Percentiles rank a stretch among this genome's conserved stretches.
phyloP scores from a whole-genome alignment of 2,329 filamentous ascomycete species.

The Ceratocystis ficicola region DNA sequence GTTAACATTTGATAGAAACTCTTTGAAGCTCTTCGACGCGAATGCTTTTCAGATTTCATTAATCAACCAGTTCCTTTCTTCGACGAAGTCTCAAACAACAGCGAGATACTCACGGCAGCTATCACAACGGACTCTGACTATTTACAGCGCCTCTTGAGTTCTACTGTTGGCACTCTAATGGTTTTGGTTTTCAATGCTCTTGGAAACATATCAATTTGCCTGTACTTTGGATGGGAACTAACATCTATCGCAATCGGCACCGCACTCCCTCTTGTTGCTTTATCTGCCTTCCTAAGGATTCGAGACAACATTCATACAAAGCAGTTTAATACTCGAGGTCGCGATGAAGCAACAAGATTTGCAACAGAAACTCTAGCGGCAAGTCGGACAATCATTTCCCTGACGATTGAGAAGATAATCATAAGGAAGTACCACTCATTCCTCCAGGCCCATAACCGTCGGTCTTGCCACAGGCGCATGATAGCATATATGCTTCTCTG shows the following conservation, averaged over 20 bases:
- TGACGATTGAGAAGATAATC: constrained; percentile 27
- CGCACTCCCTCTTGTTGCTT: constrained; percentile 29
- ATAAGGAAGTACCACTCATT: constrained; percentile 19
- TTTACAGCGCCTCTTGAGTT: constrained; percentile 28
- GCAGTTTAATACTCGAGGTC: constrained; percentile 15
- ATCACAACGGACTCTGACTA: constrained; percentile 28
- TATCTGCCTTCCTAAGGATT: constrained; percentile 40
- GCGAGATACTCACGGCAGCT: constrained; percentile 26
- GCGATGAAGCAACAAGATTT: constrained; percentile 19
- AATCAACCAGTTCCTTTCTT: constrained; percentile 28
- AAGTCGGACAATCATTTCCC: constrained; percentile 25
- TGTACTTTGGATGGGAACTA: constrained; percentile 32
- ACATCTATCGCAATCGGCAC: constrained; percentile 31
- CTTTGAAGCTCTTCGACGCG: constrained; percentile 25
- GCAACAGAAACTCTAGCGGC: constrained; percentile 18
- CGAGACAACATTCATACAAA: constrained; percentile 19
- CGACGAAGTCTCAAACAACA: constrained; percentile 27
- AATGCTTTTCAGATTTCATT: constrained; percentile 28
- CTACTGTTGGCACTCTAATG: constrained; percentile 28
- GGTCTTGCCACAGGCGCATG: constrained; percentile 14
- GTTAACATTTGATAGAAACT: constrained; percentile 19
- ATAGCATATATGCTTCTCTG: constrained; percentile 17
- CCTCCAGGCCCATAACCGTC: constrained; percentile 17
- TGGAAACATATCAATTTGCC: constrained; percentile 27
- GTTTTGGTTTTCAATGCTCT: constrained; percentile 27